Percentiles rank a stretch among this genome's conserved stretches.
Conservation (phyloP, 2,329 filamentous ascomycete genomes). For the Talaromyces sp. region DNA sequence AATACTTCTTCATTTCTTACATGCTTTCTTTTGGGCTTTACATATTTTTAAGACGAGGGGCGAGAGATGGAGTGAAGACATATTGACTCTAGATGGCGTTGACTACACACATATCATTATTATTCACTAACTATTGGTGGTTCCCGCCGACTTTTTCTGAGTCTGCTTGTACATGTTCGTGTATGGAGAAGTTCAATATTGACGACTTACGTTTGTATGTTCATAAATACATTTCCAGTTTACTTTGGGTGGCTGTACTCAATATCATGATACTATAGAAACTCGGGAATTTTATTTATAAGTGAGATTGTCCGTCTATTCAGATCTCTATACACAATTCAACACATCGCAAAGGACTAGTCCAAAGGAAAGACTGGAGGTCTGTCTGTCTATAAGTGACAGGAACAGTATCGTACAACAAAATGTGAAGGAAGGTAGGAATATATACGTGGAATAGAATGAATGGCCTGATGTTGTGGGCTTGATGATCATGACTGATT, state of each 20-base stretch:
- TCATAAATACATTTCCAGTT: neutral
- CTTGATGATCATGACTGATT: neutral
- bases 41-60: neutral
- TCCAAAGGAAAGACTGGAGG: neutral
- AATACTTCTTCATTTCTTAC: neutral
- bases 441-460: conserved; percentile 1
- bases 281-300: neutral
- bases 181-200: neutral
- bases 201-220: neutral
- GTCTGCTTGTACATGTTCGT: neutral
- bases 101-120: neutral
- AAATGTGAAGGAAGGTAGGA: neutral
- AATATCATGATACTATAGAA: too few relatives aligned
- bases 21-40: neutral
- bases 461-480: neutral
- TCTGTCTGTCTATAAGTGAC: neutral
- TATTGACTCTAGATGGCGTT: conserved; percentile 3
- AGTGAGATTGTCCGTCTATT: neutral
- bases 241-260: too few relatives aligned
- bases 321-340: neutral
- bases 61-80: neutral
- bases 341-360: neutral
- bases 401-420: neutral
- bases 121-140: neutral
- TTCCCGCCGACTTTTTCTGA: neutral